Percentiles rank a stretch among this genome's conserved stretches.
phyloP scores from a whole-genome alignment of 1,139 yeast genomes.

The Suhomyces guaymorum region DNA sequence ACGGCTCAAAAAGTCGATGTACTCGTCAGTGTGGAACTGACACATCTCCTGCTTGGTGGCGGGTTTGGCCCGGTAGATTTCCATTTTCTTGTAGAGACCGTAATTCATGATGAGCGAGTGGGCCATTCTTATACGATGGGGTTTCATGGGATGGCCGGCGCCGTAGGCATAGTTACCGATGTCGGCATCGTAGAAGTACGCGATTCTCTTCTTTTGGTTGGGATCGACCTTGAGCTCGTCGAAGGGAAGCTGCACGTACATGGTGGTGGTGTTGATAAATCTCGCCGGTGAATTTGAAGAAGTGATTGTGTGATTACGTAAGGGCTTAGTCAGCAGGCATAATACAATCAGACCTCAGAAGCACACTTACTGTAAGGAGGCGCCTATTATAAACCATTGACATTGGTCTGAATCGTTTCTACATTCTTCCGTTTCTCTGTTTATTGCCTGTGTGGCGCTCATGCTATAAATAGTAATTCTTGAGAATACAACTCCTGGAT shows the following conservation, averaged over 20 bases:
- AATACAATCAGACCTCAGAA: no score
- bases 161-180: slow-evolving; percentile 98
- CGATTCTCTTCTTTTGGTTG: slow-evolving; percentile 47
- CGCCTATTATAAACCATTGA: no score
- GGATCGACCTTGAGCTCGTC: slow-evolving; percentile 46
- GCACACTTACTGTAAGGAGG: no score
- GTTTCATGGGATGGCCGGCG: slow-evolving; percentile 98
- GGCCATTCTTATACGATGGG: slow-evolving; percentile 98
- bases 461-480: no score
- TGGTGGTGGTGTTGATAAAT: slow-evolving; percentile 22
- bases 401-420: no score
- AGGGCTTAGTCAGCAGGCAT: no score
- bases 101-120: slow-evolving; percentile 96
- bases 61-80: slow-evolving; percentile 92
- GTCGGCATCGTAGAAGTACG: slow-evolving; percentile 63
- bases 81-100: slow-evolving; percentile 95
- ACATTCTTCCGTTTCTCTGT: no score
- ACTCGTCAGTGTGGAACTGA: slow-evolving; percentile 96
- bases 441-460: no score
- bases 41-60: slow-evolving; percentile 98
- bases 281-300: no score
- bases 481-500: no score
- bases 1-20: slow-evolving; percentile 87
- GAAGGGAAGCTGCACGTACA: slow-evolving; percentile 49
- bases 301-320: no score